Evolutionary conservation across 441 rosid genomes (phyloP), one percentile per base, ranked within the genome.

Genomic region (Brassica balearica): DNA sequence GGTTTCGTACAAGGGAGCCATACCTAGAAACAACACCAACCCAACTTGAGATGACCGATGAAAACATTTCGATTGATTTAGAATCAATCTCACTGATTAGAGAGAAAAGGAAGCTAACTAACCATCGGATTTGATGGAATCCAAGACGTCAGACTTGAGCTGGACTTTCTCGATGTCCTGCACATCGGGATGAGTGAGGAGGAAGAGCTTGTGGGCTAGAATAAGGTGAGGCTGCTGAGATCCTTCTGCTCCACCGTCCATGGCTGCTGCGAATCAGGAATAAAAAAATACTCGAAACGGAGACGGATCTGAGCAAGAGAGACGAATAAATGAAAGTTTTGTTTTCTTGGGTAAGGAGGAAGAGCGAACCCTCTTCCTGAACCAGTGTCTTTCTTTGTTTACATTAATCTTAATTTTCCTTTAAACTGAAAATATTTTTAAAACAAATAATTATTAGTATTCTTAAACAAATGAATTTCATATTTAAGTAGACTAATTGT

Each of bases 101-200:
- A 27, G 27, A 29, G 7, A 32, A 14, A 53, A 56, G 0, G n/a
- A 29, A 73, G 70, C 9, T 53, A 22, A 12, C 53, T 84, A 68
- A 89, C 99, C 90, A 59, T 92, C 88, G 75, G 92, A 77, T 80
- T 87, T 88, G 81, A 94, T 88, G 76, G 91, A 78, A n/a, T 89
- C 82, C 62, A 96, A 76, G 75, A 94, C 98, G 83, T 96, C 99
- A 55, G 90, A 90, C 84, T 88, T 88, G 86, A 94, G 95, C 53
- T 87, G 92, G 79, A 94, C 94, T 85, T 85, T 96, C 85, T 94
- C 98, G 71, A 94, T 96, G 87, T 94, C 98, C 64, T 84, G 90
- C 0, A 94, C 97, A 71, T 91, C 96, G 6, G 86, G 89, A 65
- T 91, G 96, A 3, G 85, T 89, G 46, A 96, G 85, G 65, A 89